phyloP scores from a whole-genome alignment of 441 rosid species.

The Populus hybrid region DNA sequence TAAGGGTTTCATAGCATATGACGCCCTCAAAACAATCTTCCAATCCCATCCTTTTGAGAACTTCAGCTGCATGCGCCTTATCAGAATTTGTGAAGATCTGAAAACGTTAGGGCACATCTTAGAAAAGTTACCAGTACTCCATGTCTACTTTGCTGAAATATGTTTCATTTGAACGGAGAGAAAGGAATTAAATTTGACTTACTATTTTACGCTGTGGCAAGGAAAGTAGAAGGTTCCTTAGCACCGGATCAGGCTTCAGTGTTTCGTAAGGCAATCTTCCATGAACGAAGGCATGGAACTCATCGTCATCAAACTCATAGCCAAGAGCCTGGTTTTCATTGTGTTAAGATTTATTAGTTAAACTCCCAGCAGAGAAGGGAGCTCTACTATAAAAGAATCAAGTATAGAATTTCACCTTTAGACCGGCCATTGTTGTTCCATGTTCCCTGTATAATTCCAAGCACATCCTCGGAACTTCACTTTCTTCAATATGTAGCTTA shows the following conservation, averaged over 20 bases:
- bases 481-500: slow-evolving; percentile 59
- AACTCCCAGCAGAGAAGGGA: neutral
- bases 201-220: slow-evolving; percentile 79
- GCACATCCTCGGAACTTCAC: slow-evolving; percentile 60
- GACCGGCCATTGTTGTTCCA: slow-evolving; percentile 99
- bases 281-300: slow-evolving; percentile 74
- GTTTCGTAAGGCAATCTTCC: slow-evolving; percentile 81
- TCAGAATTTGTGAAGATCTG: slow-evolving; percentile 94
- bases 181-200: slow-evolving; percentile 10
- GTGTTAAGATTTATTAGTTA: neutral
- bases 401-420: slow-evolving; percentile 47
- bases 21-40: slow-evolving; percentile 92
- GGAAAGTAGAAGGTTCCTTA: slow-evolving; percentile 65
- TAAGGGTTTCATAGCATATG: slow-evolving; percentile 88
- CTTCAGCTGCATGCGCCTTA: slow-evolving; percentile 59
- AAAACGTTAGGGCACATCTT: neutral
- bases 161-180: neutral
- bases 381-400: neutral
- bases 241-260: slow-evolving; percentile 76
- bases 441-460: slow-evolving; percentile 65
- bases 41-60: slow-evolving; percentile 62
- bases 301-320: slow-evolving; percentile 75
- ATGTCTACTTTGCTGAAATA: neutral
- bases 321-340: slow-evolving; percentile 63
- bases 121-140: neutral